Percentiles rank a stretch among this genome's conserved stretches.
phyloP scores from a whole-genome alignment of 2,329 filamentous ascomycete species.

The Penicillium sp. region DNA sequence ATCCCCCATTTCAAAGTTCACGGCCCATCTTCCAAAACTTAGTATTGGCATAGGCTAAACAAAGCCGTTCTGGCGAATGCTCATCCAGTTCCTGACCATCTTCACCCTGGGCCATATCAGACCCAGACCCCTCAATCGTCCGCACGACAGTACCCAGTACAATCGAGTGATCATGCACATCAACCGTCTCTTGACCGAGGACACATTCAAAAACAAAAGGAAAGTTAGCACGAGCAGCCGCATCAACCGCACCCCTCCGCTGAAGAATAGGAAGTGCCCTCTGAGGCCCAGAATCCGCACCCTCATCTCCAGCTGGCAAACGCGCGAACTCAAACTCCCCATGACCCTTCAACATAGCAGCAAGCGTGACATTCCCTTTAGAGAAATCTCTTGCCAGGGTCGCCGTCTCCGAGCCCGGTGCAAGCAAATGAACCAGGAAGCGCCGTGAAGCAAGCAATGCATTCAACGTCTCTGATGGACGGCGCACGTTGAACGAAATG shows the following conservation, averaged over 20 bases:
- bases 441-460: slow-evolving; percentile 47
- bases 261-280: slow-evolving; percentile 30
- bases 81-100: slow-evolving; percentile 5
- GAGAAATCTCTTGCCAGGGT: slow-evolving; percentile 41
- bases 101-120: not conserved
- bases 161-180: slow-evolving; percentile 42
- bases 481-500: slow-evolving; percentile 60
- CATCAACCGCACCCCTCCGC: slow-evolving; percentile 11
- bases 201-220: slow-evolving; percentile 42
- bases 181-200: slow-evolving; percentile 35
- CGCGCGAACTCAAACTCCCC: slow-evolving; percentile 30
- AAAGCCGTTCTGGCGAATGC: slow-evolving; percentile 24
- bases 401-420: slow-evolving; percentile 32
- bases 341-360: slow-evolving; percentile 25
- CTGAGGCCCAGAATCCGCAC: not conserved
- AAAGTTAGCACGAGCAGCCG: slow-evolving; percentile 26
- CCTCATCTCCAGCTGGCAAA: slow-evolving; percentile 7
- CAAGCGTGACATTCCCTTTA: slow-evolving; percentile 38
- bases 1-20: slow-evolving; percentile 23
- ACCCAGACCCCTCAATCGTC: slow-evolving; percentile 20
- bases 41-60: slow-evolving; percentile 44
- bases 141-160: slow-evolving; percentile 39
- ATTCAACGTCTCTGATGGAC: slow-evolving; percentile 54
- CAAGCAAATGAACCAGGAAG: slow-evolving; percentile 53
- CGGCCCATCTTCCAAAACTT: slow-evolving; percentile 43